These are phyloP conservation scores for Echinochloa phyllopogon DNA, from an alignment of 176 grass and related monocot genomes.

Conservation along the genomic window DNA sequence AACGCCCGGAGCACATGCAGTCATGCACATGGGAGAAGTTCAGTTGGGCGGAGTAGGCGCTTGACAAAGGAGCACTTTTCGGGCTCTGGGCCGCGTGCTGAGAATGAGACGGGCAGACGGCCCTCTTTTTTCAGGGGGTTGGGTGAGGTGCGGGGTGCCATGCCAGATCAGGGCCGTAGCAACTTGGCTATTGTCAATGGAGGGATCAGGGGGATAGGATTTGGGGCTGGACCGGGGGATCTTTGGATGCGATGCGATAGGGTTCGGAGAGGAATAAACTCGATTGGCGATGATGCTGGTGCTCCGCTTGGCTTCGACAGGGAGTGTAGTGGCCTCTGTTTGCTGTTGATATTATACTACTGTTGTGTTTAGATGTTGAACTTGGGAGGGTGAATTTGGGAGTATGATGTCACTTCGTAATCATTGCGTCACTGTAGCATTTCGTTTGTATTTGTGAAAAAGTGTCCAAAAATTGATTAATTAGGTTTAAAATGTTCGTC, in stretches of 20 bases:
- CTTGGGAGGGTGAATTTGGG: too few species aligned
- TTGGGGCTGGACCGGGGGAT: background rate
- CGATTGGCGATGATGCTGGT: background rate
- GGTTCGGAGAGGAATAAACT: background rate
- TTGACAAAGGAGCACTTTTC: constrained; percentile 42
- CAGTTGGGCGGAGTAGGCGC: background rate
- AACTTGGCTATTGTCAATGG: background rate
- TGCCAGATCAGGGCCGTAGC: constrained; percentile 11
- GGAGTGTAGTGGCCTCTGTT: background rate
- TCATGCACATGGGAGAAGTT: background rate
- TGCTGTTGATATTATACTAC: background rate
- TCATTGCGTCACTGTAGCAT: too few species aligned
- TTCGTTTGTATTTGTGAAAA: too few species aligned
- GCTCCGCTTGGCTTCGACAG: background rate
- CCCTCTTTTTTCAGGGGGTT: background rate
- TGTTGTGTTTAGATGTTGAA: too few species aligned
- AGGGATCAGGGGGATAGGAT: background rate
- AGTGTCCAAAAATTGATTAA: too few species aligned
- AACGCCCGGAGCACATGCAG: background rate
- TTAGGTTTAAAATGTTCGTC: too few species aligned
- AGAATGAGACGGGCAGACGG: too few species aligned
- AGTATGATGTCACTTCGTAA: too few species aligned
- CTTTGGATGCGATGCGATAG: background rate
- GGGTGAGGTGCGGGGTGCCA: background rate
- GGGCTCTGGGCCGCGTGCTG: background rate